Conservation (phyloP, 345 rosid species). For the Lumnitzera littorea region DNA sequence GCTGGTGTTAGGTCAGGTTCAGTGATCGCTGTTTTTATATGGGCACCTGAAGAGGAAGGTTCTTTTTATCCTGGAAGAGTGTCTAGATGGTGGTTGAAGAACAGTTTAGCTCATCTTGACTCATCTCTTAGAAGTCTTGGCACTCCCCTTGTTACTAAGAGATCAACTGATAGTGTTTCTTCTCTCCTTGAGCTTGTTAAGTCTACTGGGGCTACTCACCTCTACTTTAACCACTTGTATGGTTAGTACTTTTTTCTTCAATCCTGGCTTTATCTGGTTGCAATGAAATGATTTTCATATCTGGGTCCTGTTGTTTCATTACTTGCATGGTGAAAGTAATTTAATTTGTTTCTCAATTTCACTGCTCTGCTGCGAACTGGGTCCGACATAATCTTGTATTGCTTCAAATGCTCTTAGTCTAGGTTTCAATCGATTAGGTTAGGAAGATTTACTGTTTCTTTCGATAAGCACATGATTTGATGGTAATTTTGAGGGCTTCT, state of each 20-base stretch:
- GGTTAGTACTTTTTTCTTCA: constrained; percentile 41
- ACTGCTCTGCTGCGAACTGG: too few relatives aligned
- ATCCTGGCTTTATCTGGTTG: background rate
- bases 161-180: constrained; percentile 76
- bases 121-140: constrained; percentile 89
- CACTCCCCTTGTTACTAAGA: constrained; percentile 71
- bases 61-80: constrained; percentile 84
- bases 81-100: constrained; percentile 98
- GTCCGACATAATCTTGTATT: too few relatives aligned
- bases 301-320: too few relatives aligned
- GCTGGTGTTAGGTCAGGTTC: constrained; percentile 92
- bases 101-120: constrained; percentile 83
- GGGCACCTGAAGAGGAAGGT: constrained; percentile 99
- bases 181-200: constrained; percentile 75
- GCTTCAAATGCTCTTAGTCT: too few relatives aligned
- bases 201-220: constrained; percentile 87
- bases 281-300: background rate
- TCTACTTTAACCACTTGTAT: constrained; percentile 96
- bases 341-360: too few relatives aligned
- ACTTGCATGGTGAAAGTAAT: too few relatives aligned
- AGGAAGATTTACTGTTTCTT: too few relatives aligned
- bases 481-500: too few relatives aligned
- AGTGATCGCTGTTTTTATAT: constrained; percentile 67
- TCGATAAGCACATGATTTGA: too few relatives aligned
- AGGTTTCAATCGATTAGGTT: too few relatives aligned